Base-by-base conservation (phyloP, 1,284 basidiomycete species). In the Vanrija sp. region DNA sequence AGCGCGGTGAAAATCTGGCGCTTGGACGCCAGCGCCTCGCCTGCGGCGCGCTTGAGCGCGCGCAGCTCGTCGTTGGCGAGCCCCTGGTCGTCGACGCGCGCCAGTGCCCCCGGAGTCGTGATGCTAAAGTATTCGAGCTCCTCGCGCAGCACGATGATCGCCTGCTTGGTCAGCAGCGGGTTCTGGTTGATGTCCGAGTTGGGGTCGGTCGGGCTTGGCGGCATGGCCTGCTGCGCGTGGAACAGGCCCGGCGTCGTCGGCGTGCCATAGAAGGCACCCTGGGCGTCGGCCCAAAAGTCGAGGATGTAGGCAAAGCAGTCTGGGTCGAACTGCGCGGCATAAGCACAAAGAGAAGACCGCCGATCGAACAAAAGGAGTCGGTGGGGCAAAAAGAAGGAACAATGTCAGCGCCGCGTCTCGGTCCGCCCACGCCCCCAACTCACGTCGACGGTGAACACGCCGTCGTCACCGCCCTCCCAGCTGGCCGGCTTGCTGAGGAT, bases 101-200 rank as follows among this genome's bases (percentile, higher is more conserved):
- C 78, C 28, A 69, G 49, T 9, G 61, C 68, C 51, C 82, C 83
- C 0, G 71, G 62, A 49, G 65, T 66, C 48, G 71, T 73, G 61
- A 99, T 97, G 38, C 90, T 87, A 69, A 98, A 99, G 77, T 97
- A 99, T 75, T 98, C 96, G 52, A 99, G 83, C 78, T 99, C 95
- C 75, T 99, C 95, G 38, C 95, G 85, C 48, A 99, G 84, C 26
- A 98, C 95, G 64, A 98, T 98, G 73, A 99, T 96, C 39, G 96
- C 93, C 76, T 98, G 96, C 78, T 98, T 98, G 51, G 87, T 85
- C 57, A 98, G 82, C 43, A 99, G 82, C 0, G 95, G 95, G 70
- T 96, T 96, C 71, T 92, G 89, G 49, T 67, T 66, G 26, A 69
- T 63, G 55, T 70, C 68, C n/a, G 65, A 64, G 42, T 65, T 60